Conservation (phyloP, 164 flowering plant species). For the Taxillus chinensis region DNA sequence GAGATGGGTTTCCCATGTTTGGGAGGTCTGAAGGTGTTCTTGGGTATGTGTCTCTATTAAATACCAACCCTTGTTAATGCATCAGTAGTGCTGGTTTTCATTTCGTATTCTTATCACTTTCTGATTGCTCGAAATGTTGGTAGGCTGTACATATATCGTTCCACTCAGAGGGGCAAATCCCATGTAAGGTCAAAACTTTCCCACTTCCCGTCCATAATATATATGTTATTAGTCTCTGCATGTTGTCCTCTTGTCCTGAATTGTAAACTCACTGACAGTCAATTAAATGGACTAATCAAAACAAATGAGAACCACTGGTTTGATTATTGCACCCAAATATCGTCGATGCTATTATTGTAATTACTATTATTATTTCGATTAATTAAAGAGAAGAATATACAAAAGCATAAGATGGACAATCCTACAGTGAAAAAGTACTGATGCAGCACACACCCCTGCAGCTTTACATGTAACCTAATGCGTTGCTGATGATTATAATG, state of each 20-base stretch:
- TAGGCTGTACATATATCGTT: slow-evolving; percentile 74
- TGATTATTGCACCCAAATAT: neutral
- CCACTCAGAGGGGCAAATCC: slow-evolving; percentile 88
- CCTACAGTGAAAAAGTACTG: too few relatives aligned
- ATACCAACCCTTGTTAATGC: too few relatives aligned
- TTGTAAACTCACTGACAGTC: too few relatives aligned
- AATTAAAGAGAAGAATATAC: too few relatives aligned
- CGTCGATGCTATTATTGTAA: neutral
- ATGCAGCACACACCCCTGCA: too few relatives aligned
- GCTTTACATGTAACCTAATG: neutral
- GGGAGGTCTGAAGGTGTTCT: slow-evolving; percentile 56
- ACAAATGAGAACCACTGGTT: too few relatives aligned
- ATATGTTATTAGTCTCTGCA: neutral
- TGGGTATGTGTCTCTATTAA: slow-evolving; percentile 35
- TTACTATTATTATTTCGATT: too few relatives aligned
- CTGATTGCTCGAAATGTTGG: slow-evolving; percentile 7
- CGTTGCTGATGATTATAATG: neutral
- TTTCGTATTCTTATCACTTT: neutral
- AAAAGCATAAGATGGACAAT: neutral
- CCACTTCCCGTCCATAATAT: neutral
- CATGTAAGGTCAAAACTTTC: slow-evolving; percentile 39
- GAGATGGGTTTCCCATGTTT: slow-evolving; percentile 72
- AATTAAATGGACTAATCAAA: neutral
- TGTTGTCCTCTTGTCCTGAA: too few relatives aligned
- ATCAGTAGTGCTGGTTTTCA: neutral